Conservation (phyloP, 805 yeast species). For the Sugiyamaella qingdaonensis region DNA sequence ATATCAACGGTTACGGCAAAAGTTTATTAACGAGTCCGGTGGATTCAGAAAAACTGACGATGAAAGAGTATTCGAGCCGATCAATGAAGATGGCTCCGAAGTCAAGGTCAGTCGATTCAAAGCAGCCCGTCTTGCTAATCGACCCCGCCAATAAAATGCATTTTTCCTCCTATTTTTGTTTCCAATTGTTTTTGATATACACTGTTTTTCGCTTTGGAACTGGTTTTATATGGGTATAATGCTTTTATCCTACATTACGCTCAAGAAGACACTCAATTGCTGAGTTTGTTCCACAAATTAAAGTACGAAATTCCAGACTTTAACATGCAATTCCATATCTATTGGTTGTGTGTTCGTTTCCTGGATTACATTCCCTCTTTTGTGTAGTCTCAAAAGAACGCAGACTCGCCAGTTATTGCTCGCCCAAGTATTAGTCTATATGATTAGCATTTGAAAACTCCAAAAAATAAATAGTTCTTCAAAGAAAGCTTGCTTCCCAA, state of each 20-base stretch:
- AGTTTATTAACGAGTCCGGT: slow-evolving; percentile 44
- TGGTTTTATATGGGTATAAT: not conserved
- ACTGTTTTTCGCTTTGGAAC: not conserved
- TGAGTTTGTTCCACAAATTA: not conserved
- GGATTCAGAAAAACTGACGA: slow-evolving; percentile 45
- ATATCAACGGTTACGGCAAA: slow-evolving; percentile 54
- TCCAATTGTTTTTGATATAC: not conserved
- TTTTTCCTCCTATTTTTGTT: not conserved
- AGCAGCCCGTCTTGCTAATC: slow-evolving; percentile 40
- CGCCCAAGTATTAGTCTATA: slow-evolving; percentile 35
- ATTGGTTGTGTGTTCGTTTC: slow-evolving; percentile 9
- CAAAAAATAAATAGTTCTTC: no score
- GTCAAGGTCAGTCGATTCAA: slow-evolving; percentile 63
- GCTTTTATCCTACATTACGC: not conserved
- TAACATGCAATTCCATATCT: not conserved
- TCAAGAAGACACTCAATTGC: not conserved
- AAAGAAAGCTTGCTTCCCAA: not conserved
- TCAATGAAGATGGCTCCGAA: slow-evolving; percentile 60
- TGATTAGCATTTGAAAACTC: not conserved
- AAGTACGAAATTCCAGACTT: slow-evolving; percentile 1
- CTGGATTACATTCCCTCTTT: slow-evolving; percentile 7
- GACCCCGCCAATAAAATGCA: slow-evolving; percentile 4
- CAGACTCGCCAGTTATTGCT: slow-evolving; percentile 37
- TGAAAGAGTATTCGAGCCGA: slow-evolving; percentile 60
- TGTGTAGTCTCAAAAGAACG: slow-evolving; percentile 14